Base-by-base conservation (phyloP, 179 eudicot genomes). In the Dionaea muscipula region DNA sequence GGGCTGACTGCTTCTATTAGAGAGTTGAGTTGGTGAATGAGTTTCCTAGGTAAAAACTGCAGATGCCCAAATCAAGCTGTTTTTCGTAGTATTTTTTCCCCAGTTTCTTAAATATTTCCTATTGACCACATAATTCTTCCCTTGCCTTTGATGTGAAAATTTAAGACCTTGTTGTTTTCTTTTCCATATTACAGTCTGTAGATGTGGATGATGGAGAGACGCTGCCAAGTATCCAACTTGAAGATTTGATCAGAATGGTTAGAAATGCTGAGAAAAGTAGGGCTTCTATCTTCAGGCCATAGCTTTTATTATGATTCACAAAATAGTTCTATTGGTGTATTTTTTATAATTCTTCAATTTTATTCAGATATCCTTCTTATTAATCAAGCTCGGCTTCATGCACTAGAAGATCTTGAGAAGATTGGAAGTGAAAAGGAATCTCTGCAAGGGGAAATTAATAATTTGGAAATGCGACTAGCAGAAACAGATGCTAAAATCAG, bases 181-280 rank as follows among this genome's bases (percentile, higher is more conserved):
- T 24, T 49, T 56, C 28, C 16, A 19, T 38, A 61, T 70, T 43
- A 63, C 84, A 91, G 98, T 66, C 81, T 26, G 44, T 62, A 57
- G 63, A 47, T 64, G 65, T 67, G 35, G 64, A 64, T 23, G 74
- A 63, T 59, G 75, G 60, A 25, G 78, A 72, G 57, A 63, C 72
- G 45, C 70, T 57, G 23, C 59, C 88, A 49, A 55, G 72, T 60
- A 45, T 70, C 56, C 78, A 69, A 62, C 65, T 72, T 64, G 78
- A 80, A 57, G 94, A 91, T 77, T 60, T 91, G 75, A 71, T 87
- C 59, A 73, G 73, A 59, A 82, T 91, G 95, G 79, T 91, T 66
- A 77, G 72, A 59, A 84, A 79, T 77, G 96, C 98, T 22, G 96
- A 84, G 78, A 87, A 75, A 73, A 91, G 98, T 91, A 81, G 63